These are phyloP conservation scores for Verticillium longisporum DNA, from an alignment of 2,329 filamentous ascomycete genomes.

Conservation along the genomic window DNA sequence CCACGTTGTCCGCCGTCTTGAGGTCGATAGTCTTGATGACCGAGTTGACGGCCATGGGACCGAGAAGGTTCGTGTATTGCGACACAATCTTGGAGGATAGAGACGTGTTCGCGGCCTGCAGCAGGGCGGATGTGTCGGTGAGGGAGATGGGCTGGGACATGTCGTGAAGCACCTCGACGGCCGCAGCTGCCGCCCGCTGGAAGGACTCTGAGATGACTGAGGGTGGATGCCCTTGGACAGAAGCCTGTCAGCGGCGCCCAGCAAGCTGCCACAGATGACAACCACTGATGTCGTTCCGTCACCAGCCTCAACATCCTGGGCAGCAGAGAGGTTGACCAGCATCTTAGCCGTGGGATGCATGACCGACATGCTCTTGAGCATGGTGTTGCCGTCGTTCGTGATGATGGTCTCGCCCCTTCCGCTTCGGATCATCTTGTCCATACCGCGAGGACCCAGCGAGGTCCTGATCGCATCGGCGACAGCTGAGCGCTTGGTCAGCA, in stretches of 20 bases:
- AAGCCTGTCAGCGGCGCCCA: conserved; percentile 88
- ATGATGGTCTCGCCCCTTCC: conserved; percentile 97
- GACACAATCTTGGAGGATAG: conserved; percentile 98
- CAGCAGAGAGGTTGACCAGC: conserved; percentile 93
- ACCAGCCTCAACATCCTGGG: conserved; percentile 96
- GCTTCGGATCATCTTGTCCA: conserved; percentile 99
- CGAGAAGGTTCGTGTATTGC: conserved; percentile 89
- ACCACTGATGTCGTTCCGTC: conserved; percentile 98
- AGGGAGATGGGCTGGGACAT: conserved; percentile 95
- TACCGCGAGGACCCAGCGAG: conserved; percentile 89
- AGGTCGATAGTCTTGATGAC: conserved; percentile 94
- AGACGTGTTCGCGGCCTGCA: conserved; percentile 95
- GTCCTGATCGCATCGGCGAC: conserved; percentile 97
- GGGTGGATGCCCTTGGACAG: conserved; percentile 93
- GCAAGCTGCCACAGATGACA: conserved; percentile 90
- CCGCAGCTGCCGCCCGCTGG: conserved; percentile 84
- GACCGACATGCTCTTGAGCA: conserved; percentile 98
- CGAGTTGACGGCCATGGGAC: conserved; percentile 96
- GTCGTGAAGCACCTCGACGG: conserved; percentile 83
- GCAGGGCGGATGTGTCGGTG: conserved; percentile 77
- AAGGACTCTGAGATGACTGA: conserved; percentile 97
- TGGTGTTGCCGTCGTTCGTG: conserved; percentile 98
- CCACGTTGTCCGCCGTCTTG: conserved; percentile 93
- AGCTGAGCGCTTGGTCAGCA: conserved; percentile 44
- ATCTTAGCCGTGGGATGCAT: conserved; percentile 99